Evolutionary conservation across 2,329 filamentous ascomycete genomes (phyloP).

Genomic region (Diplodia mutila): DNA sequence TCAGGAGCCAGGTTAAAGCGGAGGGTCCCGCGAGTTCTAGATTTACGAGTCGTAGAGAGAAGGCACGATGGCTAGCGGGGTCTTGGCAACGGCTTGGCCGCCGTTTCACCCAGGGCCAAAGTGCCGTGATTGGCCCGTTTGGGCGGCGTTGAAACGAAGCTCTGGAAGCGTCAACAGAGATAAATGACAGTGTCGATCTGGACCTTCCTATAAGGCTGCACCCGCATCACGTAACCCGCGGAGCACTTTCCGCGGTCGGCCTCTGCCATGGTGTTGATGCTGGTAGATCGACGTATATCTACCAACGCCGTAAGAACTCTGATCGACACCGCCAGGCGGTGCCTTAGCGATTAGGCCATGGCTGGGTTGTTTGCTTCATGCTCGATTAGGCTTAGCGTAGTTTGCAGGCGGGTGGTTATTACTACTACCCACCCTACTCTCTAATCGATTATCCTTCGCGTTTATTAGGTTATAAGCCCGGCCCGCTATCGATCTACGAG

Average conservation of each 20-base stretch:
- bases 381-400: too few relatives aligned
- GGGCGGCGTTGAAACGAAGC: slow-evolving; percentile 1
- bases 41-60: slow-evolving; percentile 1
- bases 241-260: background rate
- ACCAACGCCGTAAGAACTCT: background rate
- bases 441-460: too few relatives aligned
- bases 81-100: slow-evolving; percentile 13
- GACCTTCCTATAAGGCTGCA: slow-evolving; percentile 19
- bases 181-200: slow-evolving; percentile 18
- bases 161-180: slow-evolving; percentile 3
- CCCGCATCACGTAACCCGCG: background rate
- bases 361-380: too few relatives aligned
- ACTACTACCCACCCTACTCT: too few relatives aligned
- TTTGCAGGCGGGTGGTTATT: too few relatives aligned
- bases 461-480: too few relatives aligned
- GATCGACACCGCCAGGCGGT: too few relatives aligned
- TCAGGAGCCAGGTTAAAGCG: slow-evolving; percentile 17
- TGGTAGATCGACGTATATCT: background rate
- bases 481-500: too few relatives aligned
- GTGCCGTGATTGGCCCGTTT: background rate
- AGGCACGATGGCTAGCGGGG: background rate
- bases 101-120: background rate
- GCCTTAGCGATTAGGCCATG: too few relatives aligned
- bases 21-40: slow-evolving; percentile 9
- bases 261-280: background rate